phyloP scores from a whole-genome alignment of 2,329 filamentous ascomycete genomes.

The Fusarium abutilonis region DNA sequence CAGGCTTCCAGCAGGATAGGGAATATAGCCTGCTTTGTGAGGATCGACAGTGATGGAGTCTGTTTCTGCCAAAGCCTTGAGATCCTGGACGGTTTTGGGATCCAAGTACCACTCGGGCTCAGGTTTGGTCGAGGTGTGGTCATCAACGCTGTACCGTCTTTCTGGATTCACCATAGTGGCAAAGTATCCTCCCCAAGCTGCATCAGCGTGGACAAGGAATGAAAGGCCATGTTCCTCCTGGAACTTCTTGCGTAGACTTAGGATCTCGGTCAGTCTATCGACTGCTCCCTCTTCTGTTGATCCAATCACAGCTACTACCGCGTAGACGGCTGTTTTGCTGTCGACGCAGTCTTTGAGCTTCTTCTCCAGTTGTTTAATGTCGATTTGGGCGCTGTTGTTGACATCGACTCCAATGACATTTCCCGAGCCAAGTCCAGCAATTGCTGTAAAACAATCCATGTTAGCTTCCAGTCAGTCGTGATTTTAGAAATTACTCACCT shows the following conservation, averaged over 20 bases:
- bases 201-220: slow-evolving; percentile 59
- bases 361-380: slow-evolving; percentile 48
- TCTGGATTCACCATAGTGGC: slow-evolving; percentile 54
- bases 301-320: slow-evolving; percentile 58
- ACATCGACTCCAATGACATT: slow-evolving; percentile 55
- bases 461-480: neutral
- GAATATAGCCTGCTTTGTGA: slow-evolving; percentile 59
- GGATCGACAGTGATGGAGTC: slow-evolving; percentile 61
- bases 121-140: slow-evolving; percentile 6
- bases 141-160: slow-evolving; percentile 26
- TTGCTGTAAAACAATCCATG: slow-evolving; percentile 43
- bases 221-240: slow-evolving; percentile 54
- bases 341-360: slow-evolving; percentile 47
- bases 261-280: slow-evolving; percentile 52
- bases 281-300: slow-evolving; percentile 60
- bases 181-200: slow-evolving; percentile 63
- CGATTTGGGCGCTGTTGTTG: slow-evolving; percentile 53
- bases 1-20: slow-evolving; percentile 57
- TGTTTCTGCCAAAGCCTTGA: slow-evolving; percentile 52
- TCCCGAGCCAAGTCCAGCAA: slow-evolving; percentile 56
- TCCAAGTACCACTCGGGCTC: slow-evolving; percentile 51
- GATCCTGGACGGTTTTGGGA: slow-evolving; percentile 52
- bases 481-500: slow-evolving; percentile 47
- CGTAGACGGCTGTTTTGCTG: slow-evolving; percentile 51
- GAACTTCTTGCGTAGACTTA: slow-evolving; percentile 53